Evolutionary conservation across 257 asterid genomes (phyloP), one percentile per base, ranked within the genome.

Genomic region (Jacaranda copaia): DNA sequence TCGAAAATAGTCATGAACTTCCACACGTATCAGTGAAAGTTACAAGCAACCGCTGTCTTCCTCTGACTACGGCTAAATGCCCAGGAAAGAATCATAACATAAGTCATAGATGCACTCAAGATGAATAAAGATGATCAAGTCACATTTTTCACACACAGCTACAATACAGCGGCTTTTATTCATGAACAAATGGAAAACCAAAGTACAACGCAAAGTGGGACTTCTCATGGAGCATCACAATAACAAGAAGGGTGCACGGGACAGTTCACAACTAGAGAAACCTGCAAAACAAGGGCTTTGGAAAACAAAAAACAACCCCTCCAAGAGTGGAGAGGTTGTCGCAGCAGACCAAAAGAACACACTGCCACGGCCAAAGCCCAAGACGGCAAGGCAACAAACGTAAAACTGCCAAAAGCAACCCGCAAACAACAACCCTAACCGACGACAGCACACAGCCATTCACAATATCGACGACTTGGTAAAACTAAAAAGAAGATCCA

Each of bases 271-370:
- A 73, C 78, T 81, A 63, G 71, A 80, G 78, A 73, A 52, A 76
- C 96, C 89, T 84, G 95, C 88, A 89, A 89, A 88, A 90, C 89
- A 78, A 76, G 85, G 90, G 85, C 87, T 81, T 85, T 80, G 91
- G 68, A 87, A 82, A 85, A 80, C 18, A 83, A 84, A 88, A 88
- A 85, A 85, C 87, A 74, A 83, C 80, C 65, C 74, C 65, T 55
- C n/a, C 5, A 5, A 40, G 16, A 14, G 19, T 40, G n/a, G 15
- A 55, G 43, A 51, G 79, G 84, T 74, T 75, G 93, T 87, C 85
- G 72, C 77, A 87, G 93, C 96, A 85, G 89, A 45, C 3, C 8
- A n/a, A 72, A 76, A 74, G 48, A 73, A 79, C 64, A 53, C 43
- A 3, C 84, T 73, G 90, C 96, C 94, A 85, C 25, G 70, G 88